phyloP scores from a whole-genome alignment of 805 yeast genomes.

The Hanseniaspora lachancei region DNA sequence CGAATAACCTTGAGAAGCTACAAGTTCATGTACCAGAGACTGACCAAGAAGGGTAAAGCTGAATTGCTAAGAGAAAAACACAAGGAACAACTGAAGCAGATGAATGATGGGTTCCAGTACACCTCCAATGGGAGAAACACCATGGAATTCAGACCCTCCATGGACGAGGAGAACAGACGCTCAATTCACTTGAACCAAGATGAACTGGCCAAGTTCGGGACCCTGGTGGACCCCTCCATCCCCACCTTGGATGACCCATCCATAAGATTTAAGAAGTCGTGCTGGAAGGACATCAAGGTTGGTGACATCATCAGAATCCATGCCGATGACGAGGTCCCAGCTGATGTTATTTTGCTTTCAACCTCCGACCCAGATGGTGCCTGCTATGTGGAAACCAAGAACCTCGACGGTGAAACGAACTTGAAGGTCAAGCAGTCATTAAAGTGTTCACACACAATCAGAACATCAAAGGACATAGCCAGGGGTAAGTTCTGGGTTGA shows the following conservation, averaged over 20 bases:
- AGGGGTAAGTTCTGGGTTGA: slow-evolving; percentile 54
- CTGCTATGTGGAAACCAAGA: slow-evolving; percentile 69
- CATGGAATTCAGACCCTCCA: slow-evolving; percentile 28
- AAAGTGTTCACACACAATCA: slow-evolving; percentile 42
- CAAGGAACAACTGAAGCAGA: slow-evolving; percentile 20
- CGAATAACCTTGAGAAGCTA: slow-evolving; percentile 22
- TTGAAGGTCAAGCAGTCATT: slow-evolving; percentile 64
- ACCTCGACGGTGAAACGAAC: slow-evolving; percentile 71
- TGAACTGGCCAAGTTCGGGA: slow-evolving; percentile 35
- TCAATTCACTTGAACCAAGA: slow-evolving; percentile 25
- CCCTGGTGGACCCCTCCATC: slow-evolving; percentile 38
- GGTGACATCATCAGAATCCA: slow-evolving; percentile 63
- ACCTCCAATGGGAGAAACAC: slow-evolving; percentile 24
- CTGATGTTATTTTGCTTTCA: slow-evolving; percentile 52
- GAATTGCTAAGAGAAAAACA: slow-evolving; percentile 27
- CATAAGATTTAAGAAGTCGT: slow-evolving; percentile 25
- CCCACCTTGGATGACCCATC: slow-evolving; percentile 27
- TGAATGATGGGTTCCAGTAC: slow-evolving; percentile 22
- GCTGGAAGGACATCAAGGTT: slow-evolving; percentile 58
- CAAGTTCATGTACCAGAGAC: slow-evolving; percentile 20
- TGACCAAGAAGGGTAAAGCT: slow-evolving; percentile 29
- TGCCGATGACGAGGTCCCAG: slow-evolving; percentile 68
- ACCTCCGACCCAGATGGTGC: slow-evolving; percentile 57
- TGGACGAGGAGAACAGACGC: slow-evolving; percentile 19
- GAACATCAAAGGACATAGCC: slow-evolving; percentile 37